Conservation (phyloP, 345 rosid species). For the Xanthoceras sorbifolium region DNA sequence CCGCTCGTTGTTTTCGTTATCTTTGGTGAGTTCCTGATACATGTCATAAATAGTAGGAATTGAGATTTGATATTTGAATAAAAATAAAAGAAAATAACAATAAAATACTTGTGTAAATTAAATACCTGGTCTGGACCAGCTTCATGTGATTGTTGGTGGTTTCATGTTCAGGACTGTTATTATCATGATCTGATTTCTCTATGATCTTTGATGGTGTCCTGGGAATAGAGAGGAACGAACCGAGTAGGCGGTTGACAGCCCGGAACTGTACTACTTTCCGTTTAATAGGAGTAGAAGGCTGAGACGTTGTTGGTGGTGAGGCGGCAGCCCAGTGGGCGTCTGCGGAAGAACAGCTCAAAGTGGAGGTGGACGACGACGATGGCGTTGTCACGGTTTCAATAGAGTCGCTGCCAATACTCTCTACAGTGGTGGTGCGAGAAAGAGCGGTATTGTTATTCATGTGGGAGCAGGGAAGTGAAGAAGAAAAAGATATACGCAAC, state of each 20-base stretch:
- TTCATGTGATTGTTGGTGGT: neutral
- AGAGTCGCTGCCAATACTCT: neutral
- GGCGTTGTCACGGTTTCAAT: neutral
- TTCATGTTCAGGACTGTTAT: no score
- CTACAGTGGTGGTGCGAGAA: neutral
- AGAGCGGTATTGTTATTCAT: neutral
- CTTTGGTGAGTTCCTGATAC: slow-evolving; percentile 19
- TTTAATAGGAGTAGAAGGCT: neutral
- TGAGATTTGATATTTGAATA: no score
- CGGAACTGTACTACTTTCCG: slow-evolving; percentile 28
- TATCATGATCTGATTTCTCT: neutral
- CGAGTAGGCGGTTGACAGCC: slow-evolving; percentile 19
- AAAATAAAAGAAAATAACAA: no score
- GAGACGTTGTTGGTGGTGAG: neutral
- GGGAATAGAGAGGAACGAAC: slow-evolving; percentile 14
- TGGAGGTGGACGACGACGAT: neutral
- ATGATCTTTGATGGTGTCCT: slow-evolving; percentile 12
- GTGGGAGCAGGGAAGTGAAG: slow-evolving; percentile 10
- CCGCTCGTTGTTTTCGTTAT: slow-evolving; percentile 7
- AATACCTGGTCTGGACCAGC: neutral
- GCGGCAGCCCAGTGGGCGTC: neutral
- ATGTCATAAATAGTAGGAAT: no score
- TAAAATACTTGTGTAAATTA: no score
- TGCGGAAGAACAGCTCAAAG: neutral
- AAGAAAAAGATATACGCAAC: slow-evolving; percentile 41